Conservation (phyloP, 2,329 filamentous ascomycete species). For the Chaetomium strumarium region DNA sequence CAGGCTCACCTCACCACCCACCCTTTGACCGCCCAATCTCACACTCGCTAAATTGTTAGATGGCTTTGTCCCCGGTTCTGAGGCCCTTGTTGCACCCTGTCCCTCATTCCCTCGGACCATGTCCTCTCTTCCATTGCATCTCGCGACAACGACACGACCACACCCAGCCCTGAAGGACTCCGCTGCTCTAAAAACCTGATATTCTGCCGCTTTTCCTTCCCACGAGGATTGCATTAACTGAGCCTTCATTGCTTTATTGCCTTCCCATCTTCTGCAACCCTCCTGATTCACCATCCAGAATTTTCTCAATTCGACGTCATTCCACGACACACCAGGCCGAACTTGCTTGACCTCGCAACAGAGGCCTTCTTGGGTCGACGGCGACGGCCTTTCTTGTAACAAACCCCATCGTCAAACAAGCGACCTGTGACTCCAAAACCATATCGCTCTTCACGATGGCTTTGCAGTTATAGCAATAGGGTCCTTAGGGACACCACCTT, state of each 20-base stretch:
- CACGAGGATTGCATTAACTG: background rate
- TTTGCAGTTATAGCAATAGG: conserved; percentile 35
- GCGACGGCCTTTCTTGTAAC: conserved; percentile 15
- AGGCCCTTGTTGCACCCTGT: conserved; percentile 3
- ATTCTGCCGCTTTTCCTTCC: conserved; percentile 20
- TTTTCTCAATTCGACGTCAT: conserved; percentile 15
- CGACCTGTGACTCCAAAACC: conserved; percentile 8
- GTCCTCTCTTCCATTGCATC: conserved; percentile 11
- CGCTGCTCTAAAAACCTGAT: conserved; percentile 24
- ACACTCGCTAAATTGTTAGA: no score
- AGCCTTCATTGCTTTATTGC: conserved; percentile 6
- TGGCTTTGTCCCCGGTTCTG: background rate
- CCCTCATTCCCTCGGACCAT: conserved; percentile 11
- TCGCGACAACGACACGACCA: conserved; percentile 11
- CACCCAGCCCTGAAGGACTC: conserved; percentile 15
- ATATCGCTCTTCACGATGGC: conserved; percentile 15
- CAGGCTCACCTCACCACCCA: no score
- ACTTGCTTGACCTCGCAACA: conserved; percentile 2
- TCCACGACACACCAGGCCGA: conserved; percentile 7
- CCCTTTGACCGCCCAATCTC: no score
- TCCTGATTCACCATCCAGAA: background rate
- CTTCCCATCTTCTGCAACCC: background rate
- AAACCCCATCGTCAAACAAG: conserved; percentile 18
- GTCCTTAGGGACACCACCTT: conserved; percentile 37
- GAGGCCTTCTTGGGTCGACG: conserved; percentile 10